Evolutionary conservation across 2,329 filamentous ascomycete genomes (phyloP).

Genomic region (Fonsecaea erecta): DNA sequence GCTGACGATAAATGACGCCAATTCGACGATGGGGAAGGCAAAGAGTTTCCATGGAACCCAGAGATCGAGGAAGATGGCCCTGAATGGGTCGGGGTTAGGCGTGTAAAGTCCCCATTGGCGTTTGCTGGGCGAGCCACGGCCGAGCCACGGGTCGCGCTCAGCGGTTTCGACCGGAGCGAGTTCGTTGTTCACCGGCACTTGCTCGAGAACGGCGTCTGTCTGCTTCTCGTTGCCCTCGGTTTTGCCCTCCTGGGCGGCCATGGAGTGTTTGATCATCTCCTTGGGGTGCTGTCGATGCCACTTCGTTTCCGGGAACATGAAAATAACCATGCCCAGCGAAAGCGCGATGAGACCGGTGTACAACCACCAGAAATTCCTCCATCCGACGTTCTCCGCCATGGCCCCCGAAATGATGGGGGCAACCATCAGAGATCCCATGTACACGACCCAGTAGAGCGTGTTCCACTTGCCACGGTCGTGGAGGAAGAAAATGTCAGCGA

Average conservation of each 20-base stretch:
- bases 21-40: constrained; percentile 66
- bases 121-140: constrained; percentile 60
- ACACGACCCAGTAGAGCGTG: constrained; percentile 65
- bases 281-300: constrained; percentile 55
- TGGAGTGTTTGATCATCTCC: constrained; percentile 28
- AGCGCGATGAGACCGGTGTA: constrained; percentile 61
- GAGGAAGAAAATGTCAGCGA: constrained; percentile 68
- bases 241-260: constrained; percentile 12
- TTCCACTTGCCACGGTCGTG: constrained; percentile 68
- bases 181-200: background rate
- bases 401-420: constrained; percentile 64
- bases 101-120: constrained; percentile 62
- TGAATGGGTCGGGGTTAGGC: constrained; percentile 49
- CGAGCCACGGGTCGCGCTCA: constrained; percentile 59
- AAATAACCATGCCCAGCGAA: constrained; percentile 58
- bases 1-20: constrained; percentile 65
- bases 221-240: constrained; percentile 1
- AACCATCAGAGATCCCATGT: constrained; percentile 67
- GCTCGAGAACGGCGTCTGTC: constrained; percentile 24
- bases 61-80: constrained; percentile 58
- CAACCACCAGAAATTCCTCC: constrained; percentile 70
- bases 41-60: constrained; percentile 68
- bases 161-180: constrained; percentile 39
- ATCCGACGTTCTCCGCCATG: constrained; percentile 64
- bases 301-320: constrained; percentile 68